Base-by-base conservation (phyloP, 163 green algal species). In the Scenedesmus sp. region DNA sequence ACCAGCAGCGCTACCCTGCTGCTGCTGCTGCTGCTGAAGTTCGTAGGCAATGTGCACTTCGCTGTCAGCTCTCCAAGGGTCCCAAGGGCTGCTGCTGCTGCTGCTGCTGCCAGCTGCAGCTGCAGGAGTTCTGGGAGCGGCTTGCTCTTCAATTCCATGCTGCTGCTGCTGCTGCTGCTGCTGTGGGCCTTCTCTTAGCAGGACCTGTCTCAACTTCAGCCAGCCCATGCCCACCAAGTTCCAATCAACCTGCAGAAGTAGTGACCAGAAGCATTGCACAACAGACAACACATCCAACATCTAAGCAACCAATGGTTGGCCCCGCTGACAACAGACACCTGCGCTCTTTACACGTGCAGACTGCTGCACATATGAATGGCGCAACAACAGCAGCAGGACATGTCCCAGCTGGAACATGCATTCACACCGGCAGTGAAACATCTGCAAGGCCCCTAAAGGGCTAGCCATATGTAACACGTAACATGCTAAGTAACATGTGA, bases 201-300 rank as follows among this genome's bases (percentile, higher is more conserved):
- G 80, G n/a, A 94, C 95, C 40, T 89, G 89, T 18, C 72, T 18
- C 16, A 99, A 91, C 30, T 93, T 88, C 3, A 99, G 22, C 72
- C 94, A 94, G 26, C 93, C 96, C 98, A 99, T 99, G 79, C 98
- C 98, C 43, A 96, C 94, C 80, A 99, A 94, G 93, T 99, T 99
- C 92, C 97, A 97, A 91, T 99, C 98, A 16, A 99, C 96, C 95
- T 97, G 93, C 24, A 51, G 26, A 16, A 61, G 22, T 70, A 70
- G n/a, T 16, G n/a, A 70, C 3, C 20, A 70, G 56, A 13, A 61
- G 51, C 51, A n/a, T n/a, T n/a, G n/a, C n/a, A 22, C 56, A 70
- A 22, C 46, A 53, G 7, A 10, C 56, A 70, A 22, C 56, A 70
- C 56, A 70, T 20, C 56, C 56, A 33, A 16, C 56, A 70, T 70